Conservation (phyloP, 2,329 filamentous ascomycete genomes). For the Seiridium unicorne region DNA sequence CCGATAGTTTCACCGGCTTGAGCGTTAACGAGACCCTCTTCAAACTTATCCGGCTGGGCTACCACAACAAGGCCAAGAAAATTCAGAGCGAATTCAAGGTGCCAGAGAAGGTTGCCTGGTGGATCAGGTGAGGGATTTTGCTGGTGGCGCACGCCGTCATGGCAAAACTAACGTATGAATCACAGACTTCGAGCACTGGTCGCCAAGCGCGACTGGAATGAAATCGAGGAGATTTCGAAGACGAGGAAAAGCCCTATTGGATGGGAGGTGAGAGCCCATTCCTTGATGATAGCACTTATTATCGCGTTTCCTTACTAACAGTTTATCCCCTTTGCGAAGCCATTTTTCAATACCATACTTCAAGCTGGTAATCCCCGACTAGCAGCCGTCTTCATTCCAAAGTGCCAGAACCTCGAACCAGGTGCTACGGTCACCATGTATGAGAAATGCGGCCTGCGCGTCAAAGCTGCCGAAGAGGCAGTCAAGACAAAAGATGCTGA, state of each 20-base stretch:
- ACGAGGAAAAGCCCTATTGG: slow-evolving; percentile 87
- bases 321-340: slow-evolving; percentile 42
- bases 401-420: slow-evolving; percentile 71
- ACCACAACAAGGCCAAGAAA: slow-evolving; percentile 82
- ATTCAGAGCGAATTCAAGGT: slow-evolving; percentile 91
- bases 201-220: slow-evolving; percentile 85
- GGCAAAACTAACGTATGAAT: background rate
- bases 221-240: slow-evolving; percentile 82
- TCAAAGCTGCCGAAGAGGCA: slow-evolving; percentile 90
- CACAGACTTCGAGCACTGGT: slow-evolving; percentile 86
- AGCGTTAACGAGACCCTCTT: slow-evolving; percentile 91
- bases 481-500: slow-evolving; percentile 76
- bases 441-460: slow-evolving; percentile 88
- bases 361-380: slow-evolving; percentile 87
- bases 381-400: slow-evolving; percentile 80
- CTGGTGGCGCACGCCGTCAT: background rate
- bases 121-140: slow-evolving; percentile 58
- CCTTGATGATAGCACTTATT: no score
- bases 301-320: no score
- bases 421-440: slow-evolving; percentile 85
- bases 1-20: slow-evolving; percentile 74
- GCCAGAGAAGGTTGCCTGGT: slow-evolving; percentile 86
- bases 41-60: slow-evolving; percentile 78
- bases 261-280: slow-evolving; percentile 71
- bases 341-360: slow-evolving; percentile 87